Conservation (phyloP, 2,329 filamentous ascomycete species). For the Pseudopithomyces chartarum region DNA sequence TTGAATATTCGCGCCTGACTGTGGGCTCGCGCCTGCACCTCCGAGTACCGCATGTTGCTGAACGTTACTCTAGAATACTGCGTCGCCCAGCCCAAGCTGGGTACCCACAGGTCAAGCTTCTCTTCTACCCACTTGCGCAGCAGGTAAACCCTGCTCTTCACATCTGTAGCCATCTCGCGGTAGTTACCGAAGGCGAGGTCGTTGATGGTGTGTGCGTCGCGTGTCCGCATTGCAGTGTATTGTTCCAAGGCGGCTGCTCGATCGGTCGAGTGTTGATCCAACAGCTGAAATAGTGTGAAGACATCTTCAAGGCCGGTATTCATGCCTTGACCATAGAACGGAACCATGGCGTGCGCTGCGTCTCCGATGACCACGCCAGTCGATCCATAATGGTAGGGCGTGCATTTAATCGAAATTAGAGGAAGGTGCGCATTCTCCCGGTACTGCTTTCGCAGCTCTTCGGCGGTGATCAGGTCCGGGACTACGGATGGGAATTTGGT, state of each 20-base stretch:
- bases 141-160: slow-evolving; percentile 76
- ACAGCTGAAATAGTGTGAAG: slow-evolving; percentile 78
- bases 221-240: slow-evolving; percentile 75
- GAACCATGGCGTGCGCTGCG: slow-evolving; percentile 96
- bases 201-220: slow-evolving; percentile 88
- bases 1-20: slow-evolving; percentile 40
- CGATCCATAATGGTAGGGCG: slow-evolving; percentile 79
- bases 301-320: slow-evolving; percentile 97
- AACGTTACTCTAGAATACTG: slow-evolving; percentile 94
- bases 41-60: slow-evolving; percentile 87
- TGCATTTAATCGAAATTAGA: slow-evolving; percentile 90
- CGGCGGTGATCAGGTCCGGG: slow-evolving; percentile 65
- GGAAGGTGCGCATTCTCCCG: slow-evolving; percentile 84
- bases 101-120: slow-evolving; percentile 74
- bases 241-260: slow-evolving; percentile 63
- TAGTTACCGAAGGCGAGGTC: slow-evolving; percentile 92
- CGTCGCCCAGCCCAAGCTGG: slow-evolving; percentile 82
- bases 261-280: slow-evolving; percentile 68
- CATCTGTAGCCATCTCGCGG: slow-evolving; percentile 87
- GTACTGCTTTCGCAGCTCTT: slow-evolving; percentile 76
- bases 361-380: slow-evolving; percentile 88
- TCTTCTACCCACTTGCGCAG: slow-evolving; percentile 88
- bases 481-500: slow-evolving; percentile 86
- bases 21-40: slow-evolving; percentile 73
- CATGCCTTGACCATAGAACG: slow-evolving; percentile 98